Conservation (phyloP, 495 filamentous ascomycete genomes). For the Neurospora discreta region DNA sequence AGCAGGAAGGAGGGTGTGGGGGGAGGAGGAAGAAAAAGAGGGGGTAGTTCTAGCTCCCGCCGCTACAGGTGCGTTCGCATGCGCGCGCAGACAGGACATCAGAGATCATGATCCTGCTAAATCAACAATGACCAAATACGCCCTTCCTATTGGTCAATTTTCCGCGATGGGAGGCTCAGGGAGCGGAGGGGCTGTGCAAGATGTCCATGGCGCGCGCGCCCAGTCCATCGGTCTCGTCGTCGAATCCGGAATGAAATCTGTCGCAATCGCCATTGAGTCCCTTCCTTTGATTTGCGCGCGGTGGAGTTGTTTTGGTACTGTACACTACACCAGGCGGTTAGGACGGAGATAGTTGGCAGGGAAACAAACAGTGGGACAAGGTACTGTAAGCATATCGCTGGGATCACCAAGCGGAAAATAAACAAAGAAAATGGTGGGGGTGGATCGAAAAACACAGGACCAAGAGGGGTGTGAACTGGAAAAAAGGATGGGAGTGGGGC, state of each 20-base stretch:
- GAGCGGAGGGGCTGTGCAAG: neutral
- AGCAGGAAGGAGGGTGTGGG: too few species aligned
- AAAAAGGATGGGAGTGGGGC: neutral
- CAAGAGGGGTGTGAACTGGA: neutral
- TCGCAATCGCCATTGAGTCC: neutral
- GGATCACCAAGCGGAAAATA: neutral
- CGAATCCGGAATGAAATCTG: neutral
- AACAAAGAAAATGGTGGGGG: neutral
- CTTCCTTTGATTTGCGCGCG: neutral
- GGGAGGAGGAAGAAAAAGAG: neutral
- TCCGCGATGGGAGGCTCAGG: neutral
- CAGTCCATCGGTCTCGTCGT: neutral
- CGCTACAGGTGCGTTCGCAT: neutral
- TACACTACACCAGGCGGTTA: neutral
- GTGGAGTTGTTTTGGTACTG: neutral
- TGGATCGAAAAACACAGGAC: neutral
- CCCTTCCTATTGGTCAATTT: neutral
- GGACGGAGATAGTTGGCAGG: neutral
- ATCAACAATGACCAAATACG: neutral
- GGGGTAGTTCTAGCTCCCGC: neutral
- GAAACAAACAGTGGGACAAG: neutral
- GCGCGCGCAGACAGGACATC: neutral
- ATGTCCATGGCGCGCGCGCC: neutral
- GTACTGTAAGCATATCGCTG: neutral
- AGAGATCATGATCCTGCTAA: neutral